Evolutionary conservation across 192 early-diverging fungal genomes (phyloP), one percentile per base, ranked within the genome.

Genomic region (Spizellomyces punctatus): DNA sequence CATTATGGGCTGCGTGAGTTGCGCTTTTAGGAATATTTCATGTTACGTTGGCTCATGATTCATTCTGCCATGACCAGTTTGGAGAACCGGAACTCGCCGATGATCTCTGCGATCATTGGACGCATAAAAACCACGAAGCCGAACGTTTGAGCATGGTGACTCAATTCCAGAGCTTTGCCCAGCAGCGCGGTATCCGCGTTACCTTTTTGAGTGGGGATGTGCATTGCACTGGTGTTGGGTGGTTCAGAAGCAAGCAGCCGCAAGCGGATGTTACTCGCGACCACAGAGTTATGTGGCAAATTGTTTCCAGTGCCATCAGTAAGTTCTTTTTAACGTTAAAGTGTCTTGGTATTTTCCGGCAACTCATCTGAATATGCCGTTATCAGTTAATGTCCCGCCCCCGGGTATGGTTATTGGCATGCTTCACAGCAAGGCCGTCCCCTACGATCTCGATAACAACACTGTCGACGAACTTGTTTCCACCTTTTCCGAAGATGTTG

Each of bases 151-250:
- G 67, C 19, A 77, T 94, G 63, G 81, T 95, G 10, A 74, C 81
- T 54, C 70, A 83, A 21, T 76, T 95, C 45, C 92, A 93, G 70
- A 71, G 77, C 7, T 84, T 92, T 75, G 87, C 94, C 17, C 73
- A 79, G 7, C 66, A 74, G 41, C 79, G 75, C 22, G 73, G 74
- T 44, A 74, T 92, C 41, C 91, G 94, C 46, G 89, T 93, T 17
- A 91, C 91, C 10, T 91, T 94, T 78, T 78, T 94, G 5, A 86
- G 84, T 46, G 94, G 94, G 22, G 94, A 95, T 76, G 94, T 91
- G 71, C 82, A 89, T 78, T 84, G 67, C 59, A 72, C 47, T n/a
- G 72, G 66, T 10, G 57, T 76, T 22, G 72, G 74, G 60, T 54
- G 84, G 79, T 91, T 50, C 89, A 88, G 73, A 85, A 87, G 80